Percentiles rank a stretch among this genome's conserved stretches.
phyloP scores from a whole-genome alignment of 2,329 filamentous ascomycete species.

The Clonostachys solani region DNA sequence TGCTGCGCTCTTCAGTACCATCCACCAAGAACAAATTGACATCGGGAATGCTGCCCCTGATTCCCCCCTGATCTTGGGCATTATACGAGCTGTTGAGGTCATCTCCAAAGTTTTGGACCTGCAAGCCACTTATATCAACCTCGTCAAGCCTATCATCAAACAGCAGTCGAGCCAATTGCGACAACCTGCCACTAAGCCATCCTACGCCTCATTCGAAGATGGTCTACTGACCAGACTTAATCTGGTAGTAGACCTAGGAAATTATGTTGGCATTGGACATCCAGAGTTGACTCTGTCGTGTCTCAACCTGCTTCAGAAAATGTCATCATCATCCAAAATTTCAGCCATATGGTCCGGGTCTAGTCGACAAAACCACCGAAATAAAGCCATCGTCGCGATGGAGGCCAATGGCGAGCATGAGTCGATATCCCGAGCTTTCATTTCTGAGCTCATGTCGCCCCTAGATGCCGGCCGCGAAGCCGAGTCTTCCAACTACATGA shows the following conservation, averaged over 20 bases:
- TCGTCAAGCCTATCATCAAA: constrained; percentile 77
- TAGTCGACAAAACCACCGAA: constrained; percentile 60
- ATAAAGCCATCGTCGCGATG: constrained; percentile 84
- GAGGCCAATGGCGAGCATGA: constrained; percentile 77
- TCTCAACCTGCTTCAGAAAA: constrained; percentile 76
- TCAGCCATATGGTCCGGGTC: constrained; percentile 64
- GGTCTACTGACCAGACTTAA: constrained; percentile 77
- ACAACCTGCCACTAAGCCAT: constrained; percentile 58
- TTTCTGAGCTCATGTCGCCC: constrained; percentile 60
- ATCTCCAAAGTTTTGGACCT: constrained; percentile 80
- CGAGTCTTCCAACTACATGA: constrained; percentile 68
- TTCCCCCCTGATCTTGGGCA: constrained; percentile 75
- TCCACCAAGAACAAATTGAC: constrained; percentile 71
- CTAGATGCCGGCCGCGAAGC: constrained; percentile 72
- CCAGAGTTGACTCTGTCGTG: constrained; percentile 76
- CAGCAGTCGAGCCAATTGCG: constrained; percentile 55
- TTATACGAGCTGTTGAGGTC: constrained; percentile 78
- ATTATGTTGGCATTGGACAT: constrained; percentile 83
- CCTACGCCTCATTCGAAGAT: constrained; percentile 88
- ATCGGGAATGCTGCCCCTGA: constrained; percentile 70
- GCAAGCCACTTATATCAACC: constrained; percentile 86
- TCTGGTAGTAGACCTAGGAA: constrained; percentile 76
- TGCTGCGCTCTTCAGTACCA: constrained; percentile 69
- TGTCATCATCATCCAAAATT: constrained; percentile 79
- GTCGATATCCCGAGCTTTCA: constrained; percentile 71